Conservation (phyloP, 2,329 filamentous ascomycete species). For the Penicillium fuscoglaucum region DNA sequence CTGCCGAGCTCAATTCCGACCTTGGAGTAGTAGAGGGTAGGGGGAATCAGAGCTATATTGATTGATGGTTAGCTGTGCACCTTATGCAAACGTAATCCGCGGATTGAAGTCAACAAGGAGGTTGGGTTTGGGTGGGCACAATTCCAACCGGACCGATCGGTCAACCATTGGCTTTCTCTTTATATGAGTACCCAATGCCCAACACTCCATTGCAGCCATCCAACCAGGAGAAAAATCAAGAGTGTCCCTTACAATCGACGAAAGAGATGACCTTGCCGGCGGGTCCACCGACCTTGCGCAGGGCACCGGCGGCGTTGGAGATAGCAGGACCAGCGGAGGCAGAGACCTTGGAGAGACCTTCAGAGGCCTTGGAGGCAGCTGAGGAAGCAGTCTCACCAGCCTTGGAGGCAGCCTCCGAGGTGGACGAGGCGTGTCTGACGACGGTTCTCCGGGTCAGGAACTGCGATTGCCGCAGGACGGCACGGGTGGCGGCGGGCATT, state of each 20-base stretch:
- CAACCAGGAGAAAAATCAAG: slow-evolving; percentile 1
- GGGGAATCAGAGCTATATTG: slow-evolving; percentile 75
- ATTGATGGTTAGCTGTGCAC: slow-evolving; percentile 27
- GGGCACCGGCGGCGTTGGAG: slow-evolving; percentile 67
- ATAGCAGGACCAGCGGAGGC: slow-evolving; percentile 78
- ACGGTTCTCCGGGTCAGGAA: slow-evolving; percentile 48
- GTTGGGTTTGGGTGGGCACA: slow-evolving; percentile 1
- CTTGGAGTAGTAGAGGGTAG: slow-evolving; percentile 86
- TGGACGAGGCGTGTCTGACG: slow-evolving; percentile 50
- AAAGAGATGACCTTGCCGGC: slow-evolving; percentile 76
- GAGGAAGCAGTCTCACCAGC: slow-evolving; percentile 46
- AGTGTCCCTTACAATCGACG: slow-evolving; percentile 72
- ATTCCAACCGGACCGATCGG: not conserved
- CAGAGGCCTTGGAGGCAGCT: slow-evolving; percentile 64
- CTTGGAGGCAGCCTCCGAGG: slow-evolving; percentile 48
- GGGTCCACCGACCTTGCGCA: slow-evolving; percentile 78
- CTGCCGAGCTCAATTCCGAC: slow-evolving; percentile 85
- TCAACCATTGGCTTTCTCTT: not conserved
- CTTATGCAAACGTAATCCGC: not conserved
- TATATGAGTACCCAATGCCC: not conserved
- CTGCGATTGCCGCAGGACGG: slow-evolving; percentile 50
- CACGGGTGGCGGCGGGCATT: slow-evolving; percentile 49
- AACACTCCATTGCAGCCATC: slow-evolving; percentile 1
- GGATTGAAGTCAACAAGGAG: slow-evolving; percentile 21
- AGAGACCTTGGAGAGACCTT: slow-evolving; percentile 79